These are phyloP conservation scores for Oligophagozyma castellii DNA, from an alignment of 1,139 yeast genomes.

Conservation along the genomic window DNA sequence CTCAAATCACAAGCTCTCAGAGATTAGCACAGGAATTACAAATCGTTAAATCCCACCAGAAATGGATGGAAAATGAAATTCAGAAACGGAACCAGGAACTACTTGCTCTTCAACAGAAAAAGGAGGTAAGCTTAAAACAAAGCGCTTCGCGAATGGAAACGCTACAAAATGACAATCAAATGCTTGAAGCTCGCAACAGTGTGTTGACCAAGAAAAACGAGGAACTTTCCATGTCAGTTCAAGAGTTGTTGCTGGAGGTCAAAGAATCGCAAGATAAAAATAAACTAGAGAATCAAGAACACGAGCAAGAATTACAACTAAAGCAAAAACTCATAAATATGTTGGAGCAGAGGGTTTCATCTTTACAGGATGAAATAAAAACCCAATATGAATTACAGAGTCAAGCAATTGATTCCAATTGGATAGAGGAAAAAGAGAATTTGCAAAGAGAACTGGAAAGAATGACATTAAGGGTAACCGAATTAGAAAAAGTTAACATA, in stretches of 20 bases:
- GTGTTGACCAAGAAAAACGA: slow-evolving; percentile 6
- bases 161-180: slow-evolving; percentile 7
- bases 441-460: slow-evolving; percentile 24
- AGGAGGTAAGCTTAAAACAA: neutral
- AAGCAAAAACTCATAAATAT: slow-evolving; percentile 53
- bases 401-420: slow-evolving; percentile 17
- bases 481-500: slow-evolving; percentile 34
- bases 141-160: neutral
- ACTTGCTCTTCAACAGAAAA: neutral
- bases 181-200: slow-evolving; percentile 7
- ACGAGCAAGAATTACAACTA: slow-evolving; percentile 45
- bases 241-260: slow-evolving; percentile 24
- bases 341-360: slow-evolving; percentile 38
- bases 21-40: slow-evolving; percentile 4
- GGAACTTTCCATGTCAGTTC: slow-evolving; percentile 7
- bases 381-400: slow-evolving; percentile 7
- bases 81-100: neutral
- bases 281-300: slow-evolving; percentile 37
- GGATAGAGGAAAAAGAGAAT: slow-evolving; percentile 31
- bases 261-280: slow-evolving; percentile 37
- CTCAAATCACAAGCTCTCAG: slow-evolving; percentile 15
- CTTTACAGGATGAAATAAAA: slow-evolving; percentile 14
- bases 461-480: slow-evolving; percentile 29
- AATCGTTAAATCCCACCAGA: slow-evolving; percentile 1
- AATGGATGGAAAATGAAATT: neutral